Evolutionary conservation across 2,329 filamentous ascomycete species (phyloP), one percentile per base, ranked within the genome.

Genomic region (Grosmannia huntii): DNA sequence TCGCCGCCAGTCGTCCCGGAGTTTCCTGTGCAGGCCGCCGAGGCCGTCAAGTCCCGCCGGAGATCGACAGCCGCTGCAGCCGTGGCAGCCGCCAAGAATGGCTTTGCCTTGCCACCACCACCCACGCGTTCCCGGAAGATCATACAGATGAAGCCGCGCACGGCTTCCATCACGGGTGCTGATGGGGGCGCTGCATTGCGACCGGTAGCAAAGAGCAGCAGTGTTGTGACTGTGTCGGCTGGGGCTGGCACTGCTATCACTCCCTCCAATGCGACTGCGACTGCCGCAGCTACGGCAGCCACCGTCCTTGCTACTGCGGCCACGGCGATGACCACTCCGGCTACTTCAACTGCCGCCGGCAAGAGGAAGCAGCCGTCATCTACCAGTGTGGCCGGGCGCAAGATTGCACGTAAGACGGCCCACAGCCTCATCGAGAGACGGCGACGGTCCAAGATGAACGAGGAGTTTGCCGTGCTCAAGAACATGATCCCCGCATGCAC

Each of bases 361-460:
- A 92, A 91, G 75, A 89, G 84, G 75, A 95, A 92, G 73, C 84
- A 89, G 65, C 80, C 85, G 1, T 84, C 82, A 56, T 80, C 83
- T 1, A 87, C 85, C 6, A 95, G 87, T 65, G 89, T 89, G 1
- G 90, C 91, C 0, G 90, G 90, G n/a, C 81, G 90, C 58, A 97
- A 96, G 75, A 95, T 94, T 64, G 91, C 94, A 6, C 82, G 94
- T 64, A 97, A 96, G 74, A 97, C 92, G 1, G 94, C 94, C 12
- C 94, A 99, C 68, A 96, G 90, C 67, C 73, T 97, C 64, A 99
- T 97, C 65, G 94, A 99, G 74, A 79, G 94, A 52, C 77, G 92
- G 59, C 77, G 94, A 65, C 79, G 94, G 62, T 95, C 89, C 14
- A 99, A 97, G 76, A 99, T 97, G 92, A 97, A 99, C 65, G 92